A percentile compares a stretch with the other conserved stretches of the same genome.
Evolutionary conservation across 2,329 filamentous ascomycete genomes (phyloP).

Genomic region (Verruconis gallopava): DNA sequence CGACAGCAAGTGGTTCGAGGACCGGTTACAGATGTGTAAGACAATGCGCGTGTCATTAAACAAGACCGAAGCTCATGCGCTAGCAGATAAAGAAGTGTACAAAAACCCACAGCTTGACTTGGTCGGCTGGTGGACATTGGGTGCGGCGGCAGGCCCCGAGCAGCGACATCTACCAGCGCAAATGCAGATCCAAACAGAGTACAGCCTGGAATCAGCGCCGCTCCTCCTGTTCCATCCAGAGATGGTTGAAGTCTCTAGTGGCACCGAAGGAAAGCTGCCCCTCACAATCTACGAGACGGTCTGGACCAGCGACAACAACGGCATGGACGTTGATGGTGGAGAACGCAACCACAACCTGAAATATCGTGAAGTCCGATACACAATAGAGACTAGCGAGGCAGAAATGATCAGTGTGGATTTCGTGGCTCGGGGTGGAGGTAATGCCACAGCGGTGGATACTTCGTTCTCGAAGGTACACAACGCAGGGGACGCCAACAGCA

Average conservation of each 20-base stretch:
- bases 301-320: slow-evolving; percentile 20
- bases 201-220: slow-evolving; percentile 69
- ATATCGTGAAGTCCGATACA: slow-evolving; percentile 75
- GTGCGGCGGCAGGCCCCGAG: slow-evolving; percentile 59
- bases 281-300: slow-evolving; percentile 81
- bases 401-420: slow-evolving; percentile 98
- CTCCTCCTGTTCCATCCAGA: slow-evolving; percentile 77
- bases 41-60: slow-evolving; percentile 12
- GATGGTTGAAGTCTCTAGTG: slow-evolving; percentile 34
- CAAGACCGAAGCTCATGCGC: not conserved
- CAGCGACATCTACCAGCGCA: slow-evolving; percentile 58
- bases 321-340: slow-evolving; percentile 53
- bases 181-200: slow-evolving; percentile 56
- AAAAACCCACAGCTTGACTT: slow-evolving; percentile 66
- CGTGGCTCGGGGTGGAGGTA: slow-evolving; percentile 72
- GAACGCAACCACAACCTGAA: slow-evolving; percentile 38
- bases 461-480: slow-evolving; percentile 16
- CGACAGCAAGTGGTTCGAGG: slow-evolving; percentile 58
- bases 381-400: slow-evolving; percentile 84
- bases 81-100: slow-evolving; percentile 72
- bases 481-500: slow-evolving; percentile 32
- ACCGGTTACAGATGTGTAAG: slow-evolving; percentile 75
- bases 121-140: slow-evolving; percentile 83
- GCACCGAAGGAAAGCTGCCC: slow-evolving; percentile 68
- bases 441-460: slow-evolving; percentile 50